Evolutionary conservation across 192 early-diverging fungal genomes (phyloP), one percentile per base, ranked within the genome.

Genomic region (Pilaira anomala): DNA sequence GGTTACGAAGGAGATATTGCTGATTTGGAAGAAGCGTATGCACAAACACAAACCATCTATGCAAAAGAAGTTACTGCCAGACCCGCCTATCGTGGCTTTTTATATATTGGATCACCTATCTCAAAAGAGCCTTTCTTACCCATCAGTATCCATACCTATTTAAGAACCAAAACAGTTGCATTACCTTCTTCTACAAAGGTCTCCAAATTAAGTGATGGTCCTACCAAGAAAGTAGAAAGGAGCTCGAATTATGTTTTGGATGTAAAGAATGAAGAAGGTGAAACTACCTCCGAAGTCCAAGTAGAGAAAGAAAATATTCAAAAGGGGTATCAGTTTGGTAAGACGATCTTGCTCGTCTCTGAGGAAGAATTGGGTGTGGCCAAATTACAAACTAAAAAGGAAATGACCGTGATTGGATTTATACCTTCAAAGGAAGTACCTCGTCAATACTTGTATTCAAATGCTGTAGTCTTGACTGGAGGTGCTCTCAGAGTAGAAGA

Each of bases 291-390:
- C 1, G 33, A 24, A 21, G 24, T 39, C 14, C 11, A 28, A 50
- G 41, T 28, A 0, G 46, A 65, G 30, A 73, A 76, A 53, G 76
- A 82, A 19, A 83, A 85, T 45, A 71, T 88, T 0, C 78, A 88
- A 22, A 76, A 75, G 40, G 89, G 83, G 1, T 90, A 90, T 68
- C 72, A 72, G 48, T 88, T 84, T 60, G 89, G 90, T 52, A 87
- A 86, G 58, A 83, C 80, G 3, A 66, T 87, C 11, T 78, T 91
- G 7, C 87, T 84, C 9, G 80, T 89, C 33, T 73, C 73, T 22
- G 71, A 72, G 0, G 80, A 80, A 48, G 87, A 91, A 75, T 75
- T 84, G 51, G 80, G 83, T 16, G 76, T 80, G 6, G 76, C 84
- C 59, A 84, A 84, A 60, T 57, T 89, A 8, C 8, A 68, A 7